Evolutionary conservation across 2,329 filamentous ascomycete species (phyloP).

Genomic region (Fusarium marasasianum): DNA sequence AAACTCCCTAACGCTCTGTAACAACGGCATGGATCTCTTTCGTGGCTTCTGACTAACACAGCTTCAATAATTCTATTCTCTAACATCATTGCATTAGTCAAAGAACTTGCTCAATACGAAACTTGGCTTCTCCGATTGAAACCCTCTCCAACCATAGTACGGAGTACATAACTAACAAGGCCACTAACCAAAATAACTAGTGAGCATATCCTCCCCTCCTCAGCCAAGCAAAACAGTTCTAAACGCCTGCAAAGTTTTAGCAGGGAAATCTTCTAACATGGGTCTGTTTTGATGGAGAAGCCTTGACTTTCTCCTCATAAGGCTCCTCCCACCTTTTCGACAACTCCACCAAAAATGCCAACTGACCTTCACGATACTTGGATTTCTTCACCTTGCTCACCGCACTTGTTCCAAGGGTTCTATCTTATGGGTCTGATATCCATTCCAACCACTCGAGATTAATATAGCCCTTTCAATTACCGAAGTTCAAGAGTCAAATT

Average conservation of each 20-base stretch:
- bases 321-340: constrained; percentile 28
- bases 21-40: background rate
- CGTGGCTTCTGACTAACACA: background rate
- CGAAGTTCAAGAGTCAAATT: background rate
- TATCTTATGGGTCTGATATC: background rate
- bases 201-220: background rate
- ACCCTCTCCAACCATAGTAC: background rate
- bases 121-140: background rate
- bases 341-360: constrained; percentile 35
- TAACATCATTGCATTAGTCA: background rate
- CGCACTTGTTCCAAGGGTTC: background rate
- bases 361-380: constrained; percentile 36
- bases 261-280: background rate
- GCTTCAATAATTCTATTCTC: background rate
- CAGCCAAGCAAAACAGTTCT: background rate
- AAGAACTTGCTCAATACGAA: background rate
- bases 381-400: constrained; percentile 15
- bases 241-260: background rate
- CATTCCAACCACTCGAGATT: background rate
- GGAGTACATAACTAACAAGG: background rate
- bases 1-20: background rate
- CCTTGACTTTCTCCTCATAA: constrained; percentile 22
- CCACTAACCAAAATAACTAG: background rate
- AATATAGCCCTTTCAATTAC: background rate
- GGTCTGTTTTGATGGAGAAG: constrained; percentile 15